phyloP scores from a whole-genome alignment of 305 asterid species.

The Petunia hybrid region DNA sequence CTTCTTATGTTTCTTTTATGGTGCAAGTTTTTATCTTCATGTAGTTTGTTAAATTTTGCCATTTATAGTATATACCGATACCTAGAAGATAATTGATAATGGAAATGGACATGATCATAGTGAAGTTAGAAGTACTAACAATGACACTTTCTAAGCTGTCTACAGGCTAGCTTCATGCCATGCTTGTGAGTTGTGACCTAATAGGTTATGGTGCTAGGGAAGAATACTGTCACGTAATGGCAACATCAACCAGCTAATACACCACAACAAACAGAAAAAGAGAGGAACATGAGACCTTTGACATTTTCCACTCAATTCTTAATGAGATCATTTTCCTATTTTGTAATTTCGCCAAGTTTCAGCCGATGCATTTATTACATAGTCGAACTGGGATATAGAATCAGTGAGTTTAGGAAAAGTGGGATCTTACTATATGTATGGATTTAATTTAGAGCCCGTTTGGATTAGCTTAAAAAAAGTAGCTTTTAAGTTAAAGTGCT shows the following conservation, averaged over 20 bases:
- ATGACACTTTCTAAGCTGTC: slow-evolving; percentile 24
- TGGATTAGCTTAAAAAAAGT: too few species aligned
- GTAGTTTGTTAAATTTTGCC: background rate
- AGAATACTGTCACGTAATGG: slow-evolving; percentile 20
- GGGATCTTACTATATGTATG: background rate
- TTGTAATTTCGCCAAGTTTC: background rate
- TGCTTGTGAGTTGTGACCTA: slow-evolving; percentile 32
- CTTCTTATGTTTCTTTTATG: slow-evolving; percentile 8
- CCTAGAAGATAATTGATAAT: background rate
- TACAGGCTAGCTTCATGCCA: slow-evolving; percentile 27
- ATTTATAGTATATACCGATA: background rate
- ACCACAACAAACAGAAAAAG: slow-evolving; percentile 3
- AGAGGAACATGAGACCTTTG: background rate
- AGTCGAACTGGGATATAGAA: background rate
- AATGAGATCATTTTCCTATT: background rate
- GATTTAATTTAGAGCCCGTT: background rate
- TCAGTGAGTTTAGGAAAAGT: background rate
- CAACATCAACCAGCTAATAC: slow-evolving; percentile 32
- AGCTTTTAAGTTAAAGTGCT: too few species aligned
- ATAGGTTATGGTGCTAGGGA: slow-evolving; percentile 17
- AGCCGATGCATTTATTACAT: background rate
- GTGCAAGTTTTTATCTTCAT: background rate
- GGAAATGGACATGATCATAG: background rate
- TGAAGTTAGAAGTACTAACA: background rate
- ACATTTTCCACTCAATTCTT: background rate